Conservation (phyloP, 352 stramenopile genomes). For the Pythium brachiatum region DNA sequence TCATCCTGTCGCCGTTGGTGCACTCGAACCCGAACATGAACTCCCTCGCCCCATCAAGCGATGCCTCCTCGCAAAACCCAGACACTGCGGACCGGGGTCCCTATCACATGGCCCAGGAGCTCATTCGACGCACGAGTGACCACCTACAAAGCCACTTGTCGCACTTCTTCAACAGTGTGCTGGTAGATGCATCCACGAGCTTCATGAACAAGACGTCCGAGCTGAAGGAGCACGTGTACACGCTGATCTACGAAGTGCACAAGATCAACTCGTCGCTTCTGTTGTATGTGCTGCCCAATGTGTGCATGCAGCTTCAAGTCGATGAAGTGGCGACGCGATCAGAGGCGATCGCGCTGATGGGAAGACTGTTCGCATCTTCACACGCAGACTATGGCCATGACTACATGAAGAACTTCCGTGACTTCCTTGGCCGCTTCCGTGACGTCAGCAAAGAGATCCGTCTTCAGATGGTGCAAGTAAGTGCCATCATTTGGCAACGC, state of each 20-base stretch:
- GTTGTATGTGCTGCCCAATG: constrained; percentile 81
- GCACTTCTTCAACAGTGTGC: constrained; percentile 80
- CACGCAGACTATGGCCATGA: constrained; percentile 70
- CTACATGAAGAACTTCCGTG: constrained; percentile 82
- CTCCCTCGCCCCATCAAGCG: neutral
- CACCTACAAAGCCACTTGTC: constrained; percentile 62
- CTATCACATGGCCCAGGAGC: constrained; percentile 61
- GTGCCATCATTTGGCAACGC: constrained; percentile 65
- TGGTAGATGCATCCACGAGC: constrained; percentile 47
- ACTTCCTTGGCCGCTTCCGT: constrained; percentile 83
- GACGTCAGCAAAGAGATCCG: constrained; percentile 87
- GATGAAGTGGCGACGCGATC: constrained; percentile 82
- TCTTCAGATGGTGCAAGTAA: constrained; percentile 77
- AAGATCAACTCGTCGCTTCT: constrained; percentile 74
- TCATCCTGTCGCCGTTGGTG: constrained; percentile 58
- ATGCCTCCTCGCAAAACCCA: neutral
- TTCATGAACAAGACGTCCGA: constrained; percentile 41
- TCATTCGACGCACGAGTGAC: constrained; percentile 75
- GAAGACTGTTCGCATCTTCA: constrained; percentile 73
- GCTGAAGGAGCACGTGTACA: constrained; percentile 80
- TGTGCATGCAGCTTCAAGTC: constrained; percentile 84
- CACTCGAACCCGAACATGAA: constrained; percentile 16
- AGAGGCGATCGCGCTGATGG: constrained; percentile 72
- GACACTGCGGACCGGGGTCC: constrained; percentile 28
- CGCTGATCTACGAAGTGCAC: constrained; percentile 82